Base-by-base conservation (phyloP, 768 basidiomycete species). In the Boletus vermiculosoides region DNA sequence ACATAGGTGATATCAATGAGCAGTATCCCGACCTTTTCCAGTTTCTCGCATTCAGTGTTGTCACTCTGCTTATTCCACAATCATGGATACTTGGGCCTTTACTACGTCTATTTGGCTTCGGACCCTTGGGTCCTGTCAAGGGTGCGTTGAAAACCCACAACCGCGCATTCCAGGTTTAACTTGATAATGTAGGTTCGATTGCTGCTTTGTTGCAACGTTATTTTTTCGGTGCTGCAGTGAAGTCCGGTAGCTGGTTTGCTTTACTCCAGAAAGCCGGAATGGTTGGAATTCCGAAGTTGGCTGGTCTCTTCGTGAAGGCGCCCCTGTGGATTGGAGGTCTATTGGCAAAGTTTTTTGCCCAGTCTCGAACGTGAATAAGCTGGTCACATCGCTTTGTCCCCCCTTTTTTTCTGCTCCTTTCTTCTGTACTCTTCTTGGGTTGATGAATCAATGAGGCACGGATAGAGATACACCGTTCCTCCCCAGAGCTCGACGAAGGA, bases 51-150 rank as follows among this genome's bases (percentile, higher is more conserved):
- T 63, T 55, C 23, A 40, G 47, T 6, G 22, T 65, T 8, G 40
- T 23, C 3, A n/a, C 1, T 22, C 2, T 62, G 36, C 60, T 66
- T 31, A 20, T 66, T 50, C 63, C 60, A 0, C 39, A 66, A 33
- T 16, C 30, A 2, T 66, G 64, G 63, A 57, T 63, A 2, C 55
- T 65, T 16, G 2, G 34, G 15, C 64, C 60, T 1, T 54, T 65
- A 13, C 23, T 65, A 3, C 40, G 55, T 2, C 2, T 57, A 12
- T 48, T 65, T 13, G 64, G 64, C 20, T 66, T 65, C 13, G 60
- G 60, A 60, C 30, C 30, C 2, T 7, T 8, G 3, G 30, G 30
- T 30, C 30, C 30, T 30, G 30, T 30, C 30, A 30, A 56, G 52
- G 64, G 64, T 66, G 25, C 11, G 37, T n/a, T 25, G 25, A 22